Evolutionary conservation across 192 early-diverging fungal species (phyloP), one percentile per base, ranked within the genome.

Genomic region (Podila epigama): DNA sequence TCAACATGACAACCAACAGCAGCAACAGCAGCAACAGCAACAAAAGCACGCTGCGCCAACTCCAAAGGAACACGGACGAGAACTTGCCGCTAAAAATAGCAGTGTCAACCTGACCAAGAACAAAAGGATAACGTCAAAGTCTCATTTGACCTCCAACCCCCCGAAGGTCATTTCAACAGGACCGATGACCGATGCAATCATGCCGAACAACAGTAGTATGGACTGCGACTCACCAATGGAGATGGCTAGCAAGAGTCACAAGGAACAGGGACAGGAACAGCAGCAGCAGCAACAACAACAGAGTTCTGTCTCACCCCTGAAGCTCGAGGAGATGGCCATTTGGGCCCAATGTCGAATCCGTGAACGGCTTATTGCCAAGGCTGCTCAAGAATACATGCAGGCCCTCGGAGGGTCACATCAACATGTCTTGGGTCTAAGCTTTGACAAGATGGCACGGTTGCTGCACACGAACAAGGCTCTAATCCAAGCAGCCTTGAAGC

Each of bases 401-500:
- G 64, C 70, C 25, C 60, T 75, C 27, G 70, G 70, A 4, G 69
- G 63, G 35, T 75, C 70, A 40, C 70, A 75, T 48, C 31, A 66
- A 22, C 51, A 52, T 2, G 58, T 75, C 13, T 42, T 75, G 9
- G 44, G 29, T 2, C 32, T 73, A 11, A 56, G 69, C 8, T 84
- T 84, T 57, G 56, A 75, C 12, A 63, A 60, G 18, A 48, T 84
- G 2, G 66, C 62, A 1, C 34, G 66, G 18, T n/a, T 75, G 52
- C 25, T 84, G 36, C 65, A 81, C 32, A 53, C 71, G 12, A 66
- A 70, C 31, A 78, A 70, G 42, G 53, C 66, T 1, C 65, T 84
- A 40, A 72, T 82, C 42, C 81, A 82, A 29, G 75, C 81, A 8
- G 70, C 82, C n/a, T 32, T 68, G 6, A 75, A 70, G 44, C 40